Evolutionary conservation across 2,329 filamentous ascomycete genomes (phyloP).

Genomic region (Pseudogymnoascus pannorum): DNA sequence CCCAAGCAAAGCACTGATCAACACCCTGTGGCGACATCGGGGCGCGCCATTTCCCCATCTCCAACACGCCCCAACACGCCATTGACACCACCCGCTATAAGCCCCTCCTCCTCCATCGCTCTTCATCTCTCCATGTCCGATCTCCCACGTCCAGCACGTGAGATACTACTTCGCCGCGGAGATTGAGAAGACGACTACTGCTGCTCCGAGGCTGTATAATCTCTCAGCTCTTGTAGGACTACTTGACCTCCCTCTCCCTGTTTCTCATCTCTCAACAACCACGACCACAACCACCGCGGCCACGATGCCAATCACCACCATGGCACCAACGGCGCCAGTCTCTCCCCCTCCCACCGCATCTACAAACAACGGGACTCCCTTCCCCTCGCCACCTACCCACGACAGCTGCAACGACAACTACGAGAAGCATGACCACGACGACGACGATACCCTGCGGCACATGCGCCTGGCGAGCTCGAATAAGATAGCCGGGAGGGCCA

Average conservation of each 20-base stretch:
- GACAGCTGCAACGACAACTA: constrained; percentile 22
- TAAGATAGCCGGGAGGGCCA: constrained; percentile 25
- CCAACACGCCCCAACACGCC: background rate
- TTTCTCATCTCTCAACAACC: background rate
- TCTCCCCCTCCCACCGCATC: background rate
- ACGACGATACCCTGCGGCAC: background rate
- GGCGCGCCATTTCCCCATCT: background rate
- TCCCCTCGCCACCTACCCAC: constrained; percentile 17
- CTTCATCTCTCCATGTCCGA: background rate
- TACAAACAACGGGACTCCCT: background rate
- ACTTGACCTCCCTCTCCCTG: background rate
- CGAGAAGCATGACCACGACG: background rate
- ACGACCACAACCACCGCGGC: background rate
- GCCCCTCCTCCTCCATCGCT: background rate
- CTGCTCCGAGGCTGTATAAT: too few relatives aligned
- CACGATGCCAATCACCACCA: background rate
- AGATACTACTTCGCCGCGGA: background rate
- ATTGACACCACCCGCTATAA: background rate
- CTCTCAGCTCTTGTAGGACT: too few relatives aligned
- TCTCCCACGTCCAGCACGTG: background rate
- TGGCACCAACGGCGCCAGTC: background rate
- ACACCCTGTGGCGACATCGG: background rate
- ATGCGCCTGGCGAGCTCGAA: constrained; percentile 22
- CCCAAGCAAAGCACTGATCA: background rate
- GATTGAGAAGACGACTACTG: background rate